A percentile compares a stretch with the other conserved stretches of the same genome.
Evolutionary conservation across 768 basidiomycete species (phyloP).

Genomic region (Asterophora parasitica): DNA sequence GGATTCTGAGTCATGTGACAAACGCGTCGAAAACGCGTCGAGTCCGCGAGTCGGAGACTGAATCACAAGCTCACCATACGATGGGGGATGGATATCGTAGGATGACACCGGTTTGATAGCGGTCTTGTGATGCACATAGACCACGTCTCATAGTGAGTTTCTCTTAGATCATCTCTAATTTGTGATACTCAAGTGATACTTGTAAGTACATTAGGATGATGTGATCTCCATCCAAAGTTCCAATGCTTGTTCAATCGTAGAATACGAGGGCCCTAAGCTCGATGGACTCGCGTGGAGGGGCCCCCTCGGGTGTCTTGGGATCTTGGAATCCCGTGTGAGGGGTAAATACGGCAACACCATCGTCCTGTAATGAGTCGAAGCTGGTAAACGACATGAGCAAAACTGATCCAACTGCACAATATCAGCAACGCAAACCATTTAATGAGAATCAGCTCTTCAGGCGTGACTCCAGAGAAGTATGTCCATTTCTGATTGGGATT

Average conservation of each 20-base stretch:
- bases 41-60: too few species aligned
- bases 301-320: conserved; percentile 43
- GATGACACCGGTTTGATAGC: too few species aligned
- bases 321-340: conserved; percentile 64
- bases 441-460: conserved; percentile 46
- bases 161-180: too few species aligned
- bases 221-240: too few species aligned
- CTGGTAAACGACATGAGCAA: not conserved
- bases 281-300: conserved; percentile 52
- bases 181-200: too few species aligned
- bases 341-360: conserved; percentile 48
- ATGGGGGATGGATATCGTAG: too few species aligned
- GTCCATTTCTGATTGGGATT: conserved; percentile 48
- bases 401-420: not conserved
- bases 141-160: too few species aligned
- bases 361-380: conserved; percentile 32
- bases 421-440: conserved; percentile 36
- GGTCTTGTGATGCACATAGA: too few species aligned
- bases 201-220: too few species aligned
- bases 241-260: conserved; percentile 48
- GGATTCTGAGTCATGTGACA: too few species aligned
- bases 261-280: conserved; percentile 63
- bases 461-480: conserved; percentile 40
- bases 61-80: too few species aligned
- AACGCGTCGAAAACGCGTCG: too few species aligned